Base-by-base conservation (phyloP, 2,329 filamentous ascomycete genomes). In the Xylaria sp. region DNA sequence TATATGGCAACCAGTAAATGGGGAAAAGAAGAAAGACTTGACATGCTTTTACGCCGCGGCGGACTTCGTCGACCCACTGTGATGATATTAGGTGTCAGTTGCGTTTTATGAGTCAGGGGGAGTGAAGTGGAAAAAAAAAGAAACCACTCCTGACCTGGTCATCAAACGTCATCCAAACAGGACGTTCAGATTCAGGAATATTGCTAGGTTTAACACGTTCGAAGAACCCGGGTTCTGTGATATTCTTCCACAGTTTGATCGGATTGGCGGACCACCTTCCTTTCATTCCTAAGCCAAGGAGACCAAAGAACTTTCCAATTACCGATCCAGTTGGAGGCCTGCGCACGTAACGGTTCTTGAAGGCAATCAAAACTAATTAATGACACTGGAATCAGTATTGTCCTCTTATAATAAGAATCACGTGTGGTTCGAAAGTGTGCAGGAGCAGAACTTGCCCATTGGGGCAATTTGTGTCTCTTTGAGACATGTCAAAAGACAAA, bases 161-260 rank as follows among this genome's bases (percentile, higher is more conserved):
- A 28, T 28, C 28, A 89, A 91, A 93, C 0, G 84, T 81, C 31
- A 88, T 94, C 91, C 91, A 94, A 0, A 64, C 48, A 0, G 92
- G 92, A 63, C 89, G 89, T 71, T 84, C 77, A 1, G 78, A 79
- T 44, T 85, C 81, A 10, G 85, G 81, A 6, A 93, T 83, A 42
- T 83, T 82, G 77, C 88, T 91, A 3, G 92, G 92, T 81, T 92
- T 92, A 68, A 89, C 88, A 4, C 83, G 77, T 31, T 93, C 88
- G 89, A 91, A 93, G 80, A 92, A 89, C 4, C 71, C 83, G 81
- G 67, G 87, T 80, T 67, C 83, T 20, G 46, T 59, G n/a, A 77
- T 57, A 36, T 74, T 72, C 38, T 66, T 69, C 57, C 56, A 66
- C 15, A 72, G 88, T 31, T 62, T 72, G 38, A 89, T 80, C 2